Evolutionary conservation across 1,284 basidiomycete species (phyloP).

Genomic region (Fomitopsis palustris): DNA sequence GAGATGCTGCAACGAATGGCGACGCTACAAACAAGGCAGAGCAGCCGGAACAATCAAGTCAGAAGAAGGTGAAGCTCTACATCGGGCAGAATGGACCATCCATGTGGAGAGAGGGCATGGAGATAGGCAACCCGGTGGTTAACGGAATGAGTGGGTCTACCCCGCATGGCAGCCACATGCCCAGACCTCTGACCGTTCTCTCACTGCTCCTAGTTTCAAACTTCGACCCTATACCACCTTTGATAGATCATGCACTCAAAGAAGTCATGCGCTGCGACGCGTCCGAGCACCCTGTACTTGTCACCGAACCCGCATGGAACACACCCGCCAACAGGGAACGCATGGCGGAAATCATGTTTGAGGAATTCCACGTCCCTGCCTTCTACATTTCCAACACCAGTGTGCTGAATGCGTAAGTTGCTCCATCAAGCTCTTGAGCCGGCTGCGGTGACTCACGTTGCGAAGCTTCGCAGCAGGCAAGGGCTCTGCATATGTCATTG

Average conservation of each 20-base stretch:
- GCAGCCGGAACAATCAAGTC: slow-evolving; percentile 11
- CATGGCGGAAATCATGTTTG: slow-evolving; percentile 96
- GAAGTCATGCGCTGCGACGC: slow-evolving; percentile 73
- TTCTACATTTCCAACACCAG: slow-evolving; percentile 97
- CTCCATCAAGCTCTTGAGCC: no score
- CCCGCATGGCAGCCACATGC: not conserved
- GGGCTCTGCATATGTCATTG: slow-evolving; percentile 92
- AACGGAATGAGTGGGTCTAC: slow-evolving; percentile 81
- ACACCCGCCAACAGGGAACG: slow-evolving; percentile 85
- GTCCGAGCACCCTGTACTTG: slow-evolving; percentile 86
- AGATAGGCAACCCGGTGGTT: slow-evolving; percentile 80
- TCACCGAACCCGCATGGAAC: slow-evolving; percentile 98
- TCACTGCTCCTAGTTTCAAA: slow-evolving; percentile 61
- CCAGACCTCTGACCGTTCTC: not conserved
- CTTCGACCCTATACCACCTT: slow-evolving; percentile 69
- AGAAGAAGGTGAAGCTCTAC: slow-evolving; percentile 64
- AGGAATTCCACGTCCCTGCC: slow-evolving; percentile 91
- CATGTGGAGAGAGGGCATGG: slow-evolving; percentile 89
- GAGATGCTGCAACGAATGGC: slow-evolving; percentile 31
- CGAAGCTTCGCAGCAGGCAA: slow-evolving; percentile 92
- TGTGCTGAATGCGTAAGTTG: slow-evolving; percentile 87
- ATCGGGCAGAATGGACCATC: slow-evolving; percentile 90
- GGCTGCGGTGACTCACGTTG: not conserved
- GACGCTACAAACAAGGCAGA: slow-evolving; percentile 17
- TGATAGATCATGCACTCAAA: slow-evolving; percentile 75